Conservation (phyloP, 2,329 filamentous ascomycete genomes). For the Chrysoporthe cubensis region DNA sequence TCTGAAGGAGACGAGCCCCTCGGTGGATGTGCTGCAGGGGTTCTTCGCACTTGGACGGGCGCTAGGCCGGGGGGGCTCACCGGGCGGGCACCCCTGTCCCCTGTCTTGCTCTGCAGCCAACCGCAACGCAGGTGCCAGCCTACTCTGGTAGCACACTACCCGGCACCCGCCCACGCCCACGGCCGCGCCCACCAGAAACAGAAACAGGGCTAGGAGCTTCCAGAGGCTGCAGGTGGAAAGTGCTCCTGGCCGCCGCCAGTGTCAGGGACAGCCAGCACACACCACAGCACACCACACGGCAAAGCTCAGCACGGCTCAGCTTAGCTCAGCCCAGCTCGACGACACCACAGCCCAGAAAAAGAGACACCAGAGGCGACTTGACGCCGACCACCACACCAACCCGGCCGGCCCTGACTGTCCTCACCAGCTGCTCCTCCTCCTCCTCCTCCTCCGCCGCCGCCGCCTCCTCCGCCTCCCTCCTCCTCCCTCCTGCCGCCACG, state of each 20-base stretch:
- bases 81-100: not conserved
- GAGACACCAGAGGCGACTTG: not conserved
- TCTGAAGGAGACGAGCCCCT: not conserved
- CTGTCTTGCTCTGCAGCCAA: constrained; percentile 3
- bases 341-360: not conserved
- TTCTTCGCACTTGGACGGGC: not conserved
- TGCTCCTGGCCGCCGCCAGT: not conserved
- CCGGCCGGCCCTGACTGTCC: constrained; percentile 1
- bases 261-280: not conserved
- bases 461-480: not conserved
- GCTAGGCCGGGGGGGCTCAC: constrained; percentile 1
- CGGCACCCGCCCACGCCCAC: not conserved
- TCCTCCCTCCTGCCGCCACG: not conserved
- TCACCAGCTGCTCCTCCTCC: constrained; percentile 7
- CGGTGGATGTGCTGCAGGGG: constrained; percentile 9
- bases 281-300: constrained; percentile 1
- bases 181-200: constrained; percentile 1
- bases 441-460: not conserved
- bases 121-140: not conserved
- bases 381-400: not conserved
- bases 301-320: constrained; percentile 6
- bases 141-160: not conserved
- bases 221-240: constrained; percentile 7
- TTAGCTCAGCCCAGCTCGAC: not conserved
- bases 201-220: constrained; percentile 10